These are phyloP conservation scores for Cladosporium sp. DNA, from an alignment of 2,329 filamentous ascomycete genomes.

Conservation along the genomic window DNA sequence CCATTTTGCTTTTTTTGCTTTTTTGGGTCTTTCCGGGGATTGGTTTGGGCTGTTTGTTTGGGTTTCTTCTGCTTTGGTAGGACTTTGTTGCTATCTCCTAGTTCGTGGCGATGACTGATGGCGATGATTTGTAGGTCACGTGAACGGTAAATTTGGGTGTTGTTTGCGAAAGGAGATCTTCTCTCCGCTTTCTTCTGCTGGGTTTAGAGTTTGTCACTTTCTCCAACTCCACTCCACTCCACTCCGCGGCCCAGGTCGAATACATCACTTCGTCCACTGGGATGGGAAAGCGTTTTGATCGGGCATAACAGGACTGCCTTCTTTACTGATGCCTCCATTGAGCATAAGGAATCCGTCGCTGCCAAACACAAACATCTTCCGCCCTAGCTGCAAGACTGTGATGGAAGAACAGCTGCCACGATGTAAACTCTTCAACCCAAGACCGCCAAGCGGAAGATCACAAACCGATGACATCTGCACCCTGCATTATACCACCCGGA, in stretches of 20 bases:
- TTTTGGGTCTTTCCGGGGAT: neutral
- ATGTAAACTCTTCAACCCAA: neutral
- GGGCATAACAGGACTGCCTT: neutral
- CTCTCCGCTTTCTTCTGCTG: neutral
- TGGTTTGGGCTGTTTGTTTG: neutral
- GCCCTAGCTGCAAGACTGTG: too few species aligned
- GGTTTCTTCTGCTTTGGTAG: too few species aligned
- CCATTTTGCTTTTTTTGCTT: neutral
- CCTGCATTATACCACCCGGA: neutral
- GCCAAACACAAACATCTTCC: neutral
- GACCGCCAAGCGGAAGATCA: slow-evolving; percentile 9
- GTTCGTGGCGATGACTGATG: too few species aligned
- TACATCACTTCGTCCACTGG: too few species aligned
- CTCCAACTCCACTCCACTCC: neutral
- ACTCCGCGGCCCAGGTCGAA: neutral
- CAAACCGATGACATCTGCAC: slow-evolving; percentile 6
- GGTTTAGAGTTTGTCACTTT: neutral
- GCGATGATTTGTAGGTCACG: neutral
- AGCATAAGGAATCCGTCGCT: neutral
- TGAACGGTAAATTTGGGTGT: neutral
- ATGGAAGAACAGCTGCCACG: too few species aligned
- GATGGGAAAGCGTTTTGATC: neutral
- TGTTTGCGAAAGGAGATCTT: neutral
- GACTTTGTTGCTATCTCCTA: too few species aligned
- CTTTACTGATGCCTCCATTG: neutral